Conservation (phyloP, 2,329 filamentous ascomycete genomes). For the Venturia effusa region DNA sequence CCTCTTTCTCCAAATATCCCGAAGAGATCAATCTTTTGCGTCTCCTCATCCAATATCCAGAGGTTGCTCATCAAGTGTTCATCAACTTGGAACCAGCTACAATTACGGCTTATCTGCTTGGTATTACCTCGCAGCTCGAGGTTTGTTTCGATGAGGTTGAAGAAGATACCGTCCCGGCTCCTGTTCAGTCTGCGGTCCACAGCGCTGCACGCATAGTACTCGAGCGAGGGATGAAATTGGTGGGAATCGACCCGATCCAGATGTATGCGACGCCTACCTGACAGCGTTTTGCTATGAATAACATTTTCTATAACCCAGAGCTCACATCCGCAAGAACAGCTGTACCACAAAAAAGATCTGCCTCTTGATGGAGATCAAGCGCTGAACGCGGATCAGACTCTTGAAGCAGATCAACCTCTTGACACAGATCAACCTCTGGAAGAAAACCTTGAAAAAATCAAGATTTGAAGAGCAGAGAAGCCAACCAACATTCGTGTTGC, state of each 20-base stretch:
- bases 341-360: too few relatives aligned
- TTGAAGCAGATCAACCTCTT: background rate
- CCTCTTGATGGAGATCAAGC: background rate
- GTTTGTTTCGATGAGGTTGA: slow-evolving; percentile 15
- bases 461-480: background rate
- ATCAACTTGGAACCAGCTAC: slow-evolving; percentile 20
- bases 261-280: background rate
- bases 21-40: slow-evolving; percentile 20
- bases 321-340: background rate
- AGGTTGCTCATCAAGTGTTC: slow-evolving; percentile 19
- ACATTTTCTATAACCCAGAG: background rate
- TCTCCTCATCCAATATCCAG: slow-evolving; percentile 22
- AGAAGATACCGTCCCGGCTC: background rate
- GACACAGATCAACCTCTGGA: background rate
- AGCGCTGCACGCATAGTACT: background rate
- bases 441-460: background rate
- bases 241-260: background rate
- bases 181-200: background rate
- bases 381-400: background rate
- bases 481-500: background rate
- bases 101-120: slow-evolving; percentile 21
- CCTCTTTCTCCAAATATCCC: slow-evolving; percentile 17
- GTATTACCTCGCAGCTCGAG: slow-evolving; percentile 19
- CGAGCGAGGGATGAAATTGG: background rate
- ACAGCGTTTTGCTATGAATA: background rate